Evolutionary conservation across 1,284 basidiomycete genomes (phyloP), one percentile per base, ranked within the genome.

Genomic region (Rugosomyces carneus): DNA sequence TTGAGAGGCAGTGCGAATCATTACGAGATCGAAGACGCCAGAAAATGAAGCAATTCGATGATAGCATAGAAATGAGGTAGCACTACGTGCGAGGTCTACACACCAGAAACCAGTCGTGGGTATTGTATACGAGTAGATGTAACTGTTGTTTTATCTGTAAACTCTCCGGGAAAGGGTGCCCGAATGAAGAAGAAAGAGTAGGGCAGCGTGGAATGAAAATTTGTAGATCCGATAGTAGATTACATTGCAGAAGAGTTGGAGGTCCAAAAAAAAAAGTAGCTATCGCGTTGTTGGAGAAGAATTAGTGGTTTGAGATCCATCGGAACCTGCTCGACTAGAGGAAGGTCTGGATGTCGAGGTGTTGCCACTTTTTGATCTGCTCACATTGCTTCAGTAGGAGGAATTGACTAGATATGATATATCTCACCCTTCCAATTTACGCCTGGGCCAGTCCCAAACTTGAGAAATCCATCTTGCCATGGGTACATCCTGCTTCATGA

Each of bases 391-490:
- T 29, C 27, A 44, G n/a, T n/a, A n/a, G 40, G 24, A 19, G 26
- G 35, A 29, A 42, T 44, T 10, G 8, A 51, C 19, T 41, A 35
- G 23, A 34, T 40, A 42, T 49, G 24, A 37, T 44, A 23, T 24
- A 57, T 65, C 68, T 56, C 58, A 69, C 74, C 65, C 60, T 46
- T 75, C 70, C 51, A 69, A 64, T 61, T 57, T 62, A 36, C 68
- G 66, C 57, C 72, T 72, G 42, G 73, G 71, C 92, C 93, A 95
- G 42, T 79, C 84, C 82, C 91, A 94, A 21, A 98, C 84, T 59
- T 88, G 78, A 42, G 85, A 79, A 40, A 99, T 87, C 90, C 94
- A 99, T 56, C 78, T 80, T 9, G 81, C 85, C 81, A 96, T 91
- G 55, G 90, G 84, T 38, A 93, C 83, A 54, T 92, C 87, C 61